Evolutionary conservation across 2,329 filamentous ascomycete genomes (phyloP).

Genomic region (Cephalotrichum gorgonifer): DNA sequence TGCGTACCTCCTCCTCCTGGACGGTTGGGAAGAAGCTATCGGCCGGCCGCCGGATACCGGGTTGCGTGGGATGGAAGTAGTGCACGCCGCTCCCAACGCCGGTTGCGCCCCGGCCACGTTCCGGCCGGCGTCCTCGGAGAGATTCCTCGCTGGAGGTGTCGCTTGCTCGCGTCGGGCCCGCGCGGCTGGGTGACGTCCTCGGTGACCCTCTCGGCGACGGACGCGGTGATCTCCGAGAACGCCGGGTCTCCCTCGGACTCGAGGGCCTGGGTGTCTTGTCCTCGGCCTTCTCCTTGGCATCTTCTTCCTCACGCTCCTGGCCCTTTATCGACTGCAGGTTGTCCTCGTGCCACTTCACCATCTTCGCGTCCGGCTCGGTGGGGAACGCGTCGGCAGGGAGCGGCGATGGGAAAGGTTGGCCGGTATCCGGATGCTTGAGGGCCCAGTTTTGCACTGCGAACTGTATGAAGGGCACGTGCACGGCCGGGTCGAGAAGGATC

Average conservation of each 20-base stretch:
- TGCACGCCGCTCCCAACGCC: neutral
- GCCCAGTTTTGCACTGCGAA: conserved; percentile 69
- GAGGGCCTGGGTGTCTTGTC: neutral
- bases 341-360: conserved; percentile 74
- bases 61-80: neutral
- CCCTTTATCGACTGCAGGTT: neutral
- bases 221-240: neutral
- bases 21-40: neutral
- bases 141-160: conserved; percentile 2
- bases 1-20: conserved; percentile 7
- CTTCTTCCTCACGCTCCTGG: neutral
- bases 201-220: neutral
- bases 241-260: neutral
- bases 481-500: conserved; percentile 74
- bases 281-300: neutral
- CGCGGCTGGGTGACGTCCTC: neutral
- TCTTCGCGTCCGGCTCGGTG: conserved; percentile 60
- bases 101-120: neutral
- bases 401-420: conserved; percentile 53
- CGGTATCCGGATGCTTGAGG: conserved; percentile 64
- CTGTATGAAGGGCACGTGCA: conserved; percentile 77
- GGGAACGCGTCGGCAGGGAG: conserved; percentile 59
- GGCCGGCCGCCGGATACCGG: neutral
- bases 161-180: neutral
- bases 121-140: neutral